phyloP scores from a whole-genome alignment of 495 filamentous ascomycete genomes.

The Lepraria neglecta region DNA sequence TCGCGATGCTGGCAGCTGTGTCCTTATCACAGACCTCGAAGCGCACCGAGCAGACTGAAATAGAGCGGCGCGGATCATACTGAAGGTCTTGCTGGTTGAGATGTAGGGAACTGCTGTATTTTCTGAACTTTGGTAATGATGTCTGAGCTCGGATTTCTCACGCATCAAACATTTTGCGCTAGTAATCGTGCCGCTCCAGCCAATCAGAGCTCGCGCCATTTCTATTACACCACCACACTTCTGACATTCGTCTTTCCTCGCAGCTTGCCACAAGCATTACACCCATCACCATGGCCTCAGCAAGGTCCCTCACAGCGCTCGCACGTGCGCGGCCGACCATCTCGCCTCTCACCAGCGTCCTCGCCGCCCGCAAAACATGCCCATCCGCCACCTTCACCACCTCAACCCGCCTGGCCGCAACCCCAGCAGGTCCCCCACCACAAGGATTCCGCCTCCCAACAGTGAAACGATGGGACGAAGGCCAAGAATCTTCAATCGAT shows the following conservation, averaged over 20 bases:
- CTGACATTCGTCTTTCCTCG: neutral
- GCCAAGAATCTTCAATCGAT: conserved; percentile 64
- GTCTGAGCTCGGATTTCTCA: conserved; percentile 12
- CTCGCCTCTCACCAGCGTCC: conserved; percentile 30
- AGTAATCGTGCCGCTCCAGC: conserved; percentile 11
- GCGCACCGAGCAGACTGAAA: conserved; percentile 52
- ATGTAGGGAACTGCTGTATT: neutral
- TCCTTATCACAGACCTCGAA: conserved; percentile 18
- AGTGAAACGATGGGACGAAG: conserved; percentile 63
- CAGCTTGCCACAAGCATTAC: neutral
- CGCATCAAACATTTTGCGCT: conserved; percentile 16
- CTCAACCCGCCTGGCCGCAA: conserved; percentile 55
- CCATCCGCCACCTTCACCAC: conserved; percentile 57
- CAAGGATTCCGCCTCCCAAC: conserved; percentile 66
- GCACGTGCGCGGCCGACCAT: conserved; percentile 42
- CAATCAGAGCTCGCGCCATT: conserved; percentile 16
- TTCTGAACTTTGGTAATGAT: neutral
- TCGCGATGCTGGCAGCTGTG: conserved; percentile 20
- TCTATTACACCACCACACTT: conserved; percentile 1
- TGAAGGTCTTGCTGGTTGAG: conserved; percentile 28
- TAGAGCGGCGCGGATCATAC: conserved; percentile 81
- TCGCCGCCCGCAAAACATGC: conserved; percentile 26
- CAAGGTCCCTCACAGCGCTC: conserved; percentile 47
- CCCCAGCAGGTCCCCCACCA: conserved; percentile 68
- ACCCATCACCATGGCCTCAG: conserved; percentile 43